These are phyloP conservation scores for Mycena venus DNA, from an alignment of 768 basidiomycete genomes.

Conservation along the genomic window DNA sequence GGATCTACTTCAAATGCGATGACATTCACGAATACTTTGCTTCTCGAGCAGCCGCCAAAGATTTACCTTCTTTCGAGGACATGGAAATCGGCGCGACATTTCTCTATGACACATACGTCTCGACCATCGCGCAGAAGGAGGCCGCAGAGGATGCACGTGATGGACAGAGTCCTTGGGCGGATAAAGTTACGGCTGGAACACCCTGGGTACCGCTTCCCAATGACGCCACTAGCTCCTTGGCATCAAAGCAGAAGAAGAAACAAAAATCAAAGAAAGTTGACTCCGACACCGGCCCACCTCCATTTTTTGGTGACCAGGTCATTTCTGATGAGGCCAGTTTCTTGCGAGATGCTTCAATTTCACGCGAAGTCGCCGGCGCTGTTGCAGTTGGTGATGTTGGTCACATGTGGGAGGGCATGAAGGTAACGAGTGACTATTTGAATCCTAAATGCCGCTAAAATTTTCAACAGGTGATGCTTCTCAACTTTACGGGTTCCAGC, in stretches of 20 bases:
- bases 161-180: no score
- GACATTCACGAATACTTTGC: no score
- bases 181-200: no score
- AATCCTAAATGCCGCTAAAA: neutral
- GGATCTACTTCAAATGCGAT: neutral
- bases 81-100: no score
- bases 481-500: conserved; percentile 53
- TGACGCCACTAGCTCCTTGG: no score
- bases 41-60: no score
- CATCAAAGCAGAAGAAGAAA: neutral
- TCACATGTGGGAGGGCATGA: neutral
- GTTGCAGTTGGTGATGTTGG: neutral
- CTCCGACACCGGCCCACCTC: neutral
- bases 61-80: no score
- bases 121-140: no score
- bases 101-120: no score
- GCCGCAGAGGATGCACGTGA: no score
- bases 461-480: conserved; percentile 32
- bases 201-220: no score
- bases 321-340: neutral
- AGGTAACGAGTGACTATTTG: neutral
- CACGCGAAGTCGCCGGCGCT: neutral
- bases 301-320: neutral
- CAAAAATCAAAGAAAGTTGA: neutral
- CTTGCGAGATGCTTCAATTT: neutral